phyloP scores from a whole-genome alignment of 345 rosid genomes.

The Triadica sebifera region DNA sequence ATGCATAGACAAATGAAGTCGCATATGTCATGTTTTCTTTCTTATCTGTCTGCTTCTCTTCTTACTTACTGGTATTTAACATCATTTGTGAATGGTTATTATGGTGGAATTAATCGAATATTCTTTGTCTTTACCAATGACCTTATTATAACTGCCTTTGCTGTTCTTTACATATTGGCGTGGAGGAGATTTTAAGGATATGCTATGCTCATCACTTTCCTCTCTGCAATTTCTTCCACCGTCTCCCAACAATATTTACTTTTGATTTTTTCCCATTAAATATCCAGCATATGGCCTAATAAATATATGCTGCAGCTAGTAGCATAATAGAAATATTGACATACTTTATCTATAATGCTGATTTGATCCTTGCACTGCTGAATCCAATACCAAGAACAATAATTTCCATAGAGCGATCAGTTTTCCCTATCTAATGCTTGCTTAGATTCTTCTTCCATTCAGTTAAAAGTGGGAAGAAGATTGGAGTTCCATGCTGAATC shows the following conservation, averaged over 20 bases:
- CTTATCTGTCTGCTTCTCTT: too few species aligned
- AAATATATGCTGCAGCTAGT: neutral
- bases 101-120: neutral
- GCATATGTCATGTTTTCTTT: neutral
- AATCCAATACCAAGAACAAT: too few species aligned
- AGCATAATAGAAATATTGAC: neutral
- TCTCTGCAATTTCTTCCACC: neutral
- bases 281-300: neutral
- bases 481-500: too few species aligned
- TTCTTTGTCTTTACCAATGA: neutral
- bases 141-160: too few species aligned
- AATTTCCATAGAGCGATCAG: too few species aligned
- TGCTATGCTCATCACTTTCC: neutral
- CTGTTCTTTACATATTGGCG: too few species aligned
- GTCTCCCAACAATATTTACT: neutral
- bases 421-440: too few species aligned
- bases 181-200: too few species aligned
- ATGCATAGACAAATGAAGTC: neutral
- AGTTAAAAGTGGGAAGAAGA: too few species aligned
- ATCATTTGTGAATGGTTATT: too few species aligned
- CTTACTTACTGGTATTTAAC: too few species aligned
- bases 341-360: conserved; percentile 16
- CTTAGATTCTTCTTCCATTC: too few species aligned
- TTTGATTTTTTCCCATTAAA: neutral
- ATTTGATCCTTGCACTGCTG: neutral